Conservation (phyloP, 306 rosid genomes). For the Morella rubra region DNA sequence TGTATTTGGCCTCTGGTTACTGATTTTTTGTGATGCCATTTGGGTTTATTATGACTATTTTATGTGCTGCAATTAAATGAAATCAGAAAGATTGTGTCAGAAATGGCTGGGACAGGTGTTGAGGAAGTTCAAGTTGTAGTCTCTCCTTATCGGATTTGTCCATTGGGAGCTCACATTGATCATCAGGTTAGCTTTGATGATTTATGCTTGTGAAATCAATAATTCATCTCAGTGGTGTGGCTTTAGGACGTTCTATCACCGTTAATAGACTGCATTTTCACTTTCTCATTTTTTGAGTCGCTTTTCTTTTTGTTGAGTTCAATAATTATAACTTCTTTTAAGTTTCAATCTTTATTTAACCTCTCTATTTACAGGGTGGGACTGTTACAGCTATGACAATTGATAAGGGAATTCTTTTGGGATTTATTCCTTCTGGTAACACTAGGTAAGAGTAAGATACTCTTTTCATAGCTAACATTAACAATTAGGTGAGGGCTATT, state of each 20-base stretch:
- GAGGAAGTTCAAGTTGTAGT: conserved; percentile 68
- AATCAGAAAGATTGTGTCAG: conserved; percentile 51
- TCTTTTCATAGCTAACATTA: conserved; percentile 14
- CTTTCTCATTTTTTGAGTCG: not conserved
- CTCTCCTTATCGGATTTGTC: conserved; percentile 96
- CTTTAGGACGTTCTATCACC: not conserved
- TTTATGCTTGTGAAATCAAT: too few species aligned
- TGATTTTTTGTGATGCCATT: not conserved
- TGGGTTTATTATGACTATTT: not conserved
- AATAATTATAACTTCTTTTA: conserved; percentile 14
- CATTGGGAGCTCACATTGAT: conserved; percentile 95
- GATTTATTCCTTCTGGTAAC: conserved; percentile 69
- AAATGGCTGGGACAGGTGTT: conserved; percentile 51
- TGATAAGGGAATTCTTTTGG: conserved; percentile 76
- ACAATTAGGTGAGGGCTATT: conserved; percentile 8
- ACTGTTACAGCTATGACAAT: conserved; percentile 82
- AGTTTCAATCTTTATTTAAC: conserved; percentile 2
- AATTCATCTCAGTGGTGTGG: not conserved
- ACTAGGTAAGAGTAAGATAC: conserved; percentile 41
- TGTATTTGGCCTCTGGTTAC: not conserved
- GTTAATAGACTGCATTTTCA: not conserved
- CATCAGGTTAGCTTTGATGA: conserved; percentile 62
- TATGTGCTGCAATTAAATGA: conserved; percentile 51
- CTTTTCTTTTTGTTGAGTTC: not conserved
- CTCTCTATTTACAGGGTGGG: conserved; percentile 63